Conservation (phyloP, 2,329 filamentous ascomycete species). For the Orbilia brochopaga region DNA sequence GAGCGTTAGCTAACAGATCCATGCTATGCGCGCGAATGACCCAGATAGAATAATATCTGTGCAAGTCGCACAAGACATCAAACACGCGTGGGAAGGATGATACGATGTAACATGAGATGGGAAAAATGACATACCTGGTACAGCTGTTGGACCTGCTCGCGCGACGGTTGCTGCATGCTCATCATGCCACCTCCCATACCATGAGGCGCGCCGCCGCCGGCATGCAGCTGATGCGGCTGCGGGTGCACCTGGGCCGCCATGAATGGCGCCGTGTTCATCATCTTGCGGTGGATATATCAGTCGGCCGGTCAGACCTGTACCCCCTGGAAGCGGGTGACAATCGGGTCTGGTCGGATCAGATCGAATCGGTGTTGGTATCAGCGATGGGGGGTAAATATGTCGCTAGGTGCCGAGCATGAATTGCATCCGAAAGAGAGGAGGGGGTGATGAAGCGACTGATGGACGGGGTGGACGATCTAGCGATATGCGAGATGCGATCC, state of each 20-base stretch:
- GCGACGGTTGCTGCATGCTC: constrained; percentile 28
- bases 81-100: not conserved
- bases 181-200: constrained; percentile 18
- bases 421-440: no score
- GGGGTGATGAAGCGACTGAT: no score
- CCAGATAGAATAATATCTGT: no score
- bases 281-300: constrained; percentile 20
- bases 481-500: constrained; percentile 1
- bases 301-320: constrained; percentile 5
- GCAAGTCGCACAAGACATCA: no score
- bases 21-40: no score
- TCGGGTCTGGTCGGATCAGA: no score
- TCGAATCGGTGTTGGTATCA: no score
- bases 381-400: no score
- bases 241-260: constrained; percentile 43
- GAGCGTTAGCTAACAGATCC: not conserved
- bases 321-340: constrained; percentile 1
- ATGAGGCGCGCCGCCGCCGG: constrained; percentile 26
- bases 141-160: constrained; percentile 36
- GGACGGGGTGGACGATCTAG: not conserved
- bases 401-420: no score
- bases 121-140: constrained; percentile 28
- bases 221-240: constrained; percentile 46
- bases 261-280: constrained; percentile 47
- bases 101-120: not conserved